Base-by-base conservation (phyloP, 352 stramenopile species). In the Globisporangium yorkense region DNA sequence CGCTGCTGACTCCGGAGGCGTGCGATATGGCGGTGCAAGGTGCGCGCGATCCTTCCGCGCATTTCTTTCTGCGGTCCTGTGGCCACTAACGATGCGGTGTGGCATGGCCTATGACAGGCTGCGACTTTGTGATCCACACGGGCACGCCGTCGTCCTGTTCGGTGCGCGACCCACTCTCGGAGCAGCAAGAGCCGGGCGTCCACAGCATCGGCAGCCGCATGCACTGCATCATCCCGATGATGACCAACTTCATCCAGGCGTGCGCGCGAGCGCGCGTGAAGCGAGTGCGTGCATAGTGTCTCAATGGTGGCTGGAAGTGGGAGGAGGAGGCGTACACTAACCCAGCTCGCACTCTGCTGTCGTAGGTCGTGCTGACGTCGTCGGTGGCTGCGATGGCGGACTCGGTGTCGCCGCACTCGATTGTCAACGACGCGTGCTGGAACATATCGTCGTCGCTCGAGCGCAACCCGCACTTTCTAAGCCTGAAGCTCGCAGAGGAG, bases 141-240 rank as follows among this genome's bases (percentile, higher is more conserved):
- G 86, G 86, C 21, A 94, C 84, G 35, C 86, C 86, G 15, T 88
- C 86, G 55, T 93, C 82, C 20, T 96, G 86, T 59, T 92, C 86
- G 24, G 84, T 96, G 56, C 79, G 86, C 41, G 86, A 96, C 47
- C 86, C 86, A 33, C 62, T 93, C 13, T 94, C 86, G 24, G 86
- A 96, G 62, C 81, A 89, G 41, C 72, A 87, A 20, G 86, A 96
- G 60, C 86, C 86, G 1, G 86, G 84, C 2, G 86, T 96, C 21
- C 85, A 96, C 57, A 94, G 84, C 55, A 92, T 96, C 63, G 86
- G 86, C 48, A 96, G 86, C 56, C 84, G 86, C 27, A 92, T 96
- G 81, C 86, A 96, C 72, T 94, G 84, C 48, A 96, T 96, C 68
- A 92, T 96, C 35, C 86, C 86, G 13, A 96, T 96, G 84, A 96